Evolutionary conservation across 768 basidiomycete genomes (phyloP), one percentile per base, ranked within the genome.

Genomic region (Xanthoconium stramineum): DNA sequence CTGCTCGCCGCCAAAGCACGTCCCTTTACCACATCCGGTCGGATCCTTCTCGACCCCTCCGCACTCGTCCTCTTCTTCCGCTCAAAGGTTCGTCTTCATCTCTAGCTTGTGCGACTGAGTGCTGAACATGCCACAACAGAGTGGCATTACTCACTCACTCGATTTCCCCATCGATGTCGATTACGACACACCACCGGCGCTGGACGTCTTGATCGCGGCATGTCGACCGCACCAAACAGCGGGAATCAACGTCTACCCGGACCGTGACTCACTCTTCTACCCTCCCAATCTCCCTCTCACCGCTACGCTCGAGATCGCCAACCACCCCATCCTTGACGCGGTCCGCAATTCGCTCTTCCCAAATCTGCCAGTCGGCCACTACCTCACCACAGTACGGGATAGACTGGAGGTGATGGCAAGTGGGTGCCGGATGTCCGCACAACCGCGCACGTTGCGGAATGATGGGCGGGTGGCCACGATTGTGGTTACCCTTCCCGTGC

Each of bases 101-200:
- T 2, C 20, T 42, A 6, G 17, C 13, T 14, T 1, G 30, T 29
- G 13, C 11, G 45, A 38, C 49, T 7, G 12, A 37, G 33, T 9
- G 36, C 19, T 63, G 33, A 64, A 36, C 5, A 0, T 11, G 24
- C 53, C 39, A 44, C 36, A 37, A 55, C 36, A 92, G 89, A 84
- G 83, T 57, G 89, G 86, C 33, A 86, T 89, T 57, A 84, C 87
- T 0, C 88, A 92, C 66, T 86, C 88, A 10, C 78, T 92, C 20
- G 88, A 91, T 66, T 91, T 91, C 65, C 90, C 90, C 6, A 82
- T 92, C 56, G 86, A 91, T 62, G 79, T 88, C 44, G 84, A 85
- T 60, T 83, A 86, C 62, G 84, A 83, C 67, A 80, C 84, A 15
- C 88, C 89, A 15, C 88, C 89, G 1, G 83, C 90, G 15, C 79